These are phyloP conservation scores for Phytophthora cajani DNA, from an alignment of 352 stramenopile genomes.

Conservation along the genomic window DNA sequence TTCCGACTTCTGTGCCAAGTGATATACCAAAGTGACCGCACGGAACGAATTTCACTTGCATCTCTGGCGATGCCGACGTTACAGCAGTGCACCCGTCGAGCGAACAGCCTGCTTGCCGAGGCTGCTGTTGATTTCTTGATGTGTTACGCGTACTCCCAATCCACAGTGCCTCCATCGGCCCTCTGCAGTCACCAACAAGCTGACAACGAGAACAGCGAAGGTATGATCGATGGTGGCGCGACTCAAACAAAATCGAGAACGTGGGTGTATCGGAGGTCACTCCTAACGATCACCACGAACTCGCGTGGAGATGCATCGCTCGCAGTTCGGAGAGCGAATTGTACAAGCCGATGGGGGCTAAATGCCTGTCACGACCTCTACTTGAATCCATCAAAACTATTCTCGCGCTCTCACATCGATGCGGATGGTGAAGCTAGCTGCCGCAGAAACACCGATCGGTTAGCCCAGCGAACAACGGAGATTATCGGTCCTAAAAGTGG, in stretches of 20 bases:
- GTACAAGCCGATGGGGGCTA: slow-evolving; percentile 59
- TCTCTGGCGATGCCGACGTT: slow-evolving; percentile 57
- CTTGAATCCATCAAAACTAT: slow-evolving; percentile 15
- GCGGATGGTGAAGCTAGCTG: background rate
- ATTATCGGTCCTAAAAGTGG: slow-evolving; percentile 1
- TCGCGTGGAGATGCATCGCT: slow-evolving; percentile 39
- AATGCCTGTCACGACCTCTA: slow-evolving; percentile 26
- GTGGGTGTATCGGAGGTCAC: slow-evolving; percentile 62
- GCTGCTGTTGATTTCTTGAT: slow-evolving; percentile 82
- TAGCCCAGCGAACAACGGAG: slow-evolving; percentile 2
- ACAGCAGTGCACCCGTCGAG: slow-evolving; percentile 43
- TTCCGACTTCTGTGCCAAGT: slow-evolving; percentile 75
- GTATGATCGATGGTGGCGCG: slow-evolving; percentile 11
- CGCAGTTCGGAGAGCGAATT: slow-evolving; percentile 59
- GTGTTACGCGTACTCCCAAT: slow-evolving; percentile 72
- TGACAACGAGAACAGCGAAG: slow-evolving; percentile 11
- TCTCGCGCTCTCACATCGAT: slow-evolving; percentile 3
- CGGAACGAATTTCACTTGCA: slow-evolving; percentile 57
- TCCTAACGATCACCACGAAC: slow-evolving; percentile 60
- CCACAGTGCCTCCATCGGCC: slow-evolving; percentile 47
- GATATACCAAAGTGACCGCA: slow-evolving; percentile 50
- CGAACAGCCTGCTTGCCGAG: slow-evolving; percentile 63
- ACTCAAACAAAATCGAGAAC: slow-evolving; percentile 32
- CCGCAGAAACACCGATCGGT: slow-evolving; percentile 8
- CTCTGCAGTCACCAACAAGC: slow-evolving; percentile 23